A percentile compares a stretch with the other conserved stretches of the same genome.
phyloP scores from a whole-genome alignment of 148 eudicot genomes.

The Persicaria tinctoria region DNA sequence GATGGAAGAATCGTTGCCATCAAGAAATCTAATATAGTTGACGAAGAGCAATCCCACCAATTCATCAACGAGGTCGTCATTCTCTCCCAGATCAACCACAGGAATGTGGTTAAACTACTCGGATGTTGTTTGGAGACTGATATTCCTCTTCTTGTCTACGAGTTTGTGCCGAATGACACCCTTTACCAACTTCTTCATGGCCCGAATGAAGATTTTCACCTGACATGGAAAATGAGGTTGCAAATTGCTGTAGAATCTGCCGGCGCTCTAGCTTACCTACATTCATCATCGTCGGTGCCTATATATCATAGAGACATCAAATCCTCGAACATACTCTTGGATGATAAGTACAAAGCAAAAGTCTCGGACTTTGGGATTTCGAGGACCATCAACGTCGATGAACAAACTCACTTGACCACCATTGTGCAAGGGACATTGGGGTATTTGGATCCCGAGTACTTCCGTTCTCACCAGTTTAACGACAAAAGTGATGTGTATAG shows the following conservation, averaged over 20 bases:
- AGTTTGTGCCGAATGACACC: slow-evolving; percentile 1
- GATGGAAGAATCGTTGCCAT: background rate
- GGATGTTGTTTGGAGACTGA: slow-evolving; percentile 2
- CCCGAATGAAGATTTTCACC: background rate
- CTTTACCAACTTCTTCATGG: background rate
- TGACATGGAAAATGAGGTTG: background rate
- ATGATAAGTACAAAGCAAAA: background rate
- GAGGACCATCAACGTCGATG: background rate
- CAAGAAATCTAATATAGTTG: background rate
- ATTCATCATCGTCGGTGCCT: background rate
- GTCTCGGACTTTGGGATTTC: slow-evolving; percentile 1
- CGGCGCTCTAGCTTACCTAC: background rate
- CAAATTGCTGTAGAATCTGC: background rate
- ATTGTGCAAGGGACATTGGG: background rate
- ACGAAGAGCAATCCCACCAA: background rate
- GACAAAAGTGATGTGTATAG: slow-evolving; percentile 2
- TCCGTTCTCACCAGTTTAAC: background rate
- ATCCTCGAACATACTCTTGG: slow-evolving; percentile 1
- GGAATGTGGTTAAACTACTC: background rate
- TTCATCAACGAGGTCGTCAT: slow-evolving; percentile 2
- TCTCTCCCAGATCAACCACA: background rate
- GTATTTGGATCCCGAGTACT: background rate
- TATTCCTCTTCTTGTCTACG: background rate
- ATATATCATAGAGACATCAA: slow-evolving; percentile 1
- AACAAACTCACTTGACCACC: background rate